Percentiles rank a stretch among this genome's conserved stretches.
These are phyloP conservation scores for Trypanosomatidae sp. DNA, from an alignment of 208 protist species.

Conservation along the genomic window DNA sequence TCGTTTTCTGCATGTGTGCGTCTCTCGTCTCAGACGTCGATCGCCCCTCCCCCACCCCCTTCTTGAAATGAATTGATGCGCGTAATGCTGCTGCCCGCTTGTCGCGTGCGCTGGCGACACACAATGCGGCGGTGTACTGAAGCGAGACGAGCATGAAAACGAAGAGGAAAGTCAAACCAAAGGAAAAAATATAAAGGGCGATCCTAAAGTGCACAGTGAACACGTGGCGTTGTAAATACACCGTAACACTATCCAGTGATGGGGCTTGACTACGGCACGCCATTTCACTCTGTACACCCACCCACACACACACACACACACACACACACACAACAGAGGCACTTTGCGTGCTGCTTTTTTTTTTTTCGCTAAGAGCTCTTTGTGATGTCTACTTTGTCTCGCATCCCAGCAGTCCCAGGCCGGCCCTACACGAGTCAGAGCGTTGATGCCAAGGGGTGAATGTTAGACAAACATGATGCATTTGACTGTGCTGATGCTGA, in stretches of 20 bases:
- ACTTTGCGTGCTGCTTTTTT: background rate
- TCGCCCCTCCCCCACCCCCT: background rate
- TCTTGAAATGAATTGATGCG: no score
- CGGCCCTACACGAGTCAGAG: background rate
- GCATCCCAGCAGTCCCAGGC: background rate
- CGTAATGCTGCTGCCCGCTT: no score
- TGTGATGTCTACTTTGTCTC: background rate
- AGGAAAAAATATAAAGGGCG: background rate
- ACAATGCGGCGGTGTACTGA: no score
- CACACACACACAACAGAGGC: background rate
- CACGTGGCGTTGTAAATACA: background rate
- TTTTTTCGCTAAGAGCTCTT: background rate
- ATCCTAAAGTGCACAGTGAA: background rate
- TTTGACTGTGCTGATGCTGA: background rate
- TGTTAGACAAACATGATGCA: background rate
- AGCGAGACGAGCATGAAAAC: no score
- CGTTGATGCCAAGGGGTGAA: background rate
- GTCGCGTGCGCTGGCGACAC: no score
- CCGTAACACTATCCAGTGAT: background rate
- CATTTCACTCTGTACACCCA: background rate
- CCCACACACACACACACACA: background rate
- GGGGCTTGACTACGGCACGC: background rate
- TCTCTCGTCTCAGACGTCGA: background rate
- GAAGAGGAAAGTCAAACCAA: background rate
- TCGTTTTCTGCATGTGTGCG: background rate